Base-by-base conservation (phyloP, 2,329 filamentous ascomycete species). In the Graphilbum sp. region DNA sequence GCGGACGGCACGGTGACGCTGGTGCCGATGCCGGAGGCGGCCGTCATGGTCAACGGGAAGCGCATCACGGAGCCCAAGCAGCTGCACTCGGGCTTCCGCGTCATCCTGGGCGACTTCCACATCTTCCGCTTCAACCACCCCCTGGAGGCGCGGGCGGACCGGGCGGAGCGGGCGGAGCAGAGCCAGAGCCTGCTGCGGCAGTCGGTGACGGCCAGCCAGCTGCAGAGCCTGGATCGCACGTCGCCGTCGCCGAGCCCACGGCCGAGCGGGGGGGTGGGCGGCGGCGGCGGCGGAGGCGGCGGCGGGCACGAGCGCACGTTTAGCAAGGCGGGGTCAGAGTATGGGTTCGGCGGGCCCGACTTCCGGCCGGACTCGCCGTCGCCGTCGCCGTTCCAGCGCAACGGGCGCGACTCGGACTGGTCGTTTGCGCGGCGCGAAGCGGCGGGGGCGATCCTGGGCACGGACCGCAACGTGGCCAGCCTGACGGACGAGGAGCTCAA, bases 81-180 rank as follows among this genome's bases (percentile, higher is more conserved):
- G 46, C 66, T 98, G 32, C 79, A 87, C 52, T 95, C 87, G 50
- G 90, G 90, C 6, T 94, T 87, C 54, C 80, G 90, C 44, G 82
- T 98, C 38, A 98, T 98, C 45, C 66, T 98, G 10, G 90, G 90
- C 31, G 90, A 98, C 57, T 98, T 98, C 50, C 90, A 98, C 56
- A 98, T 98, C 43, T 96, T 98, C 61, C 72, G 90, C 40, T 98
- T 98, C 64, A 98, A 96, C 51, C 87, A 98, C 53, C 90, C 90
- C 1, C 80, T 94, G 66, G 90, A 98, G 60, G 90, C 90, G 23
- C 77, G 84, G 41, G 88, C 87, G 3, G 90, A 98, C 59, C 68
- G 90, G 39, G 87, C 85, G 3, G 90, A 98, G 59, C 68, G 90
- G 39, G 87, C 85, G 12, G 85, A 94, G 51, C 75, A 83, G 48